Evolutionary conservation across 768 basidiomycete genomes (phyloP).

Genomic region (Termitomyces sp.): DNA sequence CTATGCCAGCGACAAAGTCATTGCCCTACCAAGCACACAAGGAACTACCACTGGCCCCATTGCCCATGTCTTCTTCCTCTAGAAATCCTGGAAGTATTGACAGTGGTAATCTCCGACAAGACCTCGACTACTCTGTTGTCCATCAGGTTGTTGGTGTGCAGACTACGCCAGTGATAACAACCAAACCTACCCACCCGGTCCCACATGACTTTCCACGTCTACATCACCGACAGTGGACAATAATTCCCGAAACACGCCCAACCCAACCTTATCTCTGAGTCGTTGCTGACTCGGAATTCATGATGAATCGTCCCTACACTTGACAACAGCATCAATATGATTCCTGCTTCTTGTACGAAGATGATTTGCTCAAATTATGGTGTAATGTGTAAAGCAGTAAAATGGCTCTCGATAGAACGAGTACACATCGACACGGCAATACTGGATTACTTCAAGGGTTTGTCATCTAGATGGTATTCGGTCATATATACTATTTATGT

Average conservation of each 20-base stretch:
- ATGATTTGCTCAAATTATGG: background rate
- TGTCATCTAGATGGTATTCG: background rate
- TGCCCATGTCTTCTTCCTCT: background rate
- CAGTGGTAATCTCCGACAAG: background rate
- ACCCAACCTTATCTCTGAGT: background rate
- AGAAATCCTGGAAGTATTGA: background rate
- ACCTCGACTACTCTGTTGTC: background rate
- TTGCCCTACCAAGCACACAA: background rate
- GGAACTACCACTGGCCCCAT: too few species aligned
- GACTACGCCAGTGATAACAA: background rate
- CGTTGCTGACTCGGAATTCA: too few species aligned
- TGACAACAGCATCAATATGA: background rate
- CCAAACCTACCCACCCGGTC: background rate
- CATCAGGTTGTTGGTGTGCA: background rate
- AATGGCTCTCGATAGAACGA: background rate
- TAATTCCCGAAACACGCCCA: background rate
- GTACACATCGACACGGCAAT: too few species aligned
- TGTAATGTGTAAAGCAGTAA: background rate
- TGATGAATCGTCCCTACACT: background rate
- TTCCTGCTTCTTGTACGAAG: too few species aligned
- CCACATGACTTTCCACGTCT: background rate
- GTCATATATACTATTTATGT: background rate
- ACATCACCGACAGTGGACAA: background rate
- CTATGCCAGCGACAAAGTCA: background rate
- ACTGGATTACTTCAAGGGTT: too few species aligned